Evolutionary conservation across 176 grass and related monocot genomes (phyloP).

Genomic region (Secale cereale): DNA sequence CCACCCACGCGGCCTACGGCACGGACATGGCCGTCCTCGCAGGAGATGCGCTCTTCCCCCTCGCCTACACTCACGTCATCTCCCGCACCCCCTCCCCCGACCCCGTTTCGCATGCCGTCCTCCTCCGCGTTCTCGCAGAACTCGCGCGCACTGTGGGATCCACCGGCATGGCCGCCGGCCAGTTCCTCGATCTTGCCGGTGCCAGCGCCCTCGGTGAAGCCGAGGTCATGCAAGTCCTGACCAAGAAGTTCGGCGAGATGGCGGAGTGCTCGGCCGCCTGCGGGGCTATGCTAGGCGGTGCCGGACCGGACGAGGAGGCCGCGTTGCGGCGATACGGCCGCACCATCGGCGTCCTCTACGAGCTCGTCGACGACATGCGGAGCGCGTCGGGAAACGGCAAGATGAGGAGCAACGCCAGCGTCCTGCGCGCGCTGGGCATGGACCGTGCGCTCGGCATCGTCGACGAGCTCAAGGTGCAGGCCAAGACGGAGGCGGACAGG

Average conservation of each 20-base stretch:
- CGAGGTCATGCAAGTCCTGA: constrained; percentile 70
- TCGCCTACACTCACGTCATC: constrained; percentile 71
- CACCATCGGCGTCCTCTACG: constrained; percentile 81
- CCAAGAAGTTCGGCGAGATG: constrained; percentile 96
- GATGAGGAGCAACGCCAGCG: constrained; percentile 84
- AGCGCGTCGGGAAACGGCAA: constrained; percentile 66
- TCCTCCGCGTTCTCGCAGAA: constrained; percentile 76
- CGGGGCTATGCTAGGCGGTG: constrained; percentile 80
- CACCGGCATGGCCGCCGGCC: constrained; percentile 84
- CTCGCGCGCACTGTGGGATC: constrained; percentile 82
- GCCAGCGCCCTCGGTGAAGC: constrained; percentile 60
- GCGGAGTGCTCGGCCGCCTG: constrained; percentile 89
- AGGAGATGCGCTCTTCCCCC: constrained; percentile 82
- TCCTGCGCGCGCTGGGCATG: constrained; percentile 58
- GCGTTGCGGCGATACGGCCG: constrained; percentile 75
- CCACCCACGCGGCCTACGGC: constrained; percentile 77
- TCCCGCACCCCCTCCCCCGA: constrained; percentile 48
- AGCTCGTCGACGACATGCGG: constrained; percentile 82
- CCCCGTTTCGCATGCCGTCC: constrained; percentile 39
- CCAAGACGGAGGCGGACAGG: constrained; percentile 63
- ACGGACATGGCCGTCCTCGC: constrained; percentile 67
- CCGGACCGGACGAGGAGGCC: constrained; percentile 51
- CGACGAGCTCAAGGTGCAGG: constrained; percentile 70
- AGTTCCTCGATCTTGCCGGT: constrained; percentile 73
- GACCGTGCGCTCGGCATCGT: constrained; percentile 69